Percentiles rank a stretch among this genome's conserved stretches.
Conservation (phyloP, 2,329 filamentous ascomycete genomes). For the Fusarium tanahbumbuense region DNA sequence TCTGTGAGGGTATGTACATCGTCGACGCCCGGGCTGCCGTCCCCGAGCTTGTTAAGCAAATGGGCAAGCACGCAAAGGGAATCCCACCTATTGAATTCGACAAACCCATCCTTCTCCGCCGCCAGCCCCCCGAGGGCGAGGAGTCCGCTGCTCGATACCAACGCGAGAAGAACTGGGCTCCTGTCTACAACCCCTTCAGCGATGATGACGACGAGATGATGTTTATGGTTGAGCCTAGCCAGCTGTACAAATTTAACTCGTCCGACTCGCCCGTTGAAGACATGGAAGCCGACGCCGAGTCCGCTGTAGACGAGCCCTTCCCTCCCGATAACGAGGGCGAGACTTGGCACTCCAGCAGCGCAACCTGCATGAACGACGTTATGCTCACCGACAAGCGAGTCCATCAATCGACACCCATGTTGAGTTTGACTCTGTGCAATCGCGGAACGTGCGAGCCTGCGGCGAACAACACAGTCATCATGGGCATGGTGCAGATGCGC, state of each 20-base stretch:
- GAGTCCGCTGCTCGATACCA: slow-evolving; percentile 32
- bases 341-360: slow-evolving; percentile 36
- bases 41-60: slow-evolving; percentile 29
- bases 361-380: slow-evolving; percentile 40
- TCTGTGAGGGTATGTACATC: slow-evolving; percentile 41
- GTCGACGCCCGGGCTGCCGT: slow-evolving; percentile 38
- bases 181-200: slow-evolving; percentile 33
- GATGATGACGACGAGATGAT: slow-evolving; percentile 39
- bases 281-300: slow-evolving; percentile 30
- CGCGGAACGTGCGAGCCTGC: slow-evolving; percentile 34
- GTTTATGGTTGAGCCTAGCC: slow-evolving; percentile 41
- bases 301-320: slow-evolving; percentile 37
- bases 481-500: slow-evolving; percentile 43
- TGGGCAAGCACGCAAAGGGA: slow-evolving; percentile 34
- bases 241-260: slow-evolving; percentile 31
- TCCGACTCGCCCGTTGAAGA: slow-evolving; percentile 19
- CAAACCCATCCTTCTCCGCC: slow-evolving; percentile 33
- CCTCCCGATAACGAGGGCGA: slow-evolving; percentile 28
- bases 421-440: slow-evolving; percentile 40
- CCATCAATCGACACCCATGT: slow-evolving; percentile 43
- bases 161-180: slow-evolving; percentile 42
- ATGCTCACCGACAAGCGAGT: slow-evolving; percentile 40
- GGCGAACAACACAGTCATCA: slow-evolving; percentile 36
- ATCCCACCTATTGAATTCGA: slow-evolving; percentile 36
- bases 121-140: slow-evolving; percentile 29